phyloP scores from a whole-genome alignment of 1,284 basidiomycete genomes.

The Ustilago shanxiensis region DNA sequence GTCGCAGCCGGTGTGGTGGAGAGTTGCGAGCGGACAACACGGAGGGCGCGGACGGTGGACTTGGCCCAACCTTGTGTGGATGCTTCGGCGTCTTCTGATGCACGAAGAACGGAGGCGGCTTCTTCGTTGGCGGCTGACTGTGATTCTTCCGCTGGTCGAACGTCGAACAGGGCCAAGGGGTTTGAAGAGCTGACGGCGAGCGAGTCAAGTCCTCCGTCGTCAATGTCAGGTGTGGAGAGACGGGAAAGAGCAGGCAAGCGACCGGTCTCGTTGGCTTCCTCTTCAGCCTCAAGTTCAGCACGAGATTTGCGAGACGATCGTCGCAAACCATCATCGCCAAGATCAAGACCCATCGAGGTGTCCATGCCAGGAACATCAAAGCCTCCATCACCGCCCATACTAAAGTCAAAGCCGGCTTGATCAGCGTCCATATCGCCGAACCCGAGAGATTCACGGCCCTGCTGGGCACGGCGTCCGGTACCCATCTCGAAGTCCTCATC shows the following conservation, averaged over 20 bases:
- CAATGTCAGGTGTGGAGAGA: conserved; percentile 73
- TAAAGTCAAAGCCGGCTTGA: conserved; percentile 28
- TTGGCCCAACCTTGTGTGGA: conserved; percentile 79
- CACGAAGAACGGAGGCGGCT: conserved; percentile 71
- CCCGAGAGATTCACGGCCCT: conserved; percentile 38
- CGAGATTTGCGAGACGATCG: conserved; percentile 43
- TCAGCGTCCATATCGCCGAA: conserved; percentile 49
- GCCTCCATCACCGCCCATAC: conserved; percentile 33
- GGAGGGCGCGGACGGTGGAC: conserved; percentile 89
- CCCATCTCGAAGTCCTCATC: conserved; percentile 68
- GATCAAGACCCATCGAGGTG: conserved; percentile 22
- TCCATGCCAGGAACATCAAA: conserved; percentile 43
- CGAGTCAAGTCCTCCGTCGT: conserved; percentile 74
- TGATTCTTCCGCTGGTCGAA: conserved; percentile 71
- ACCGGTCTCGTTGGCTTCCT: conserved; percentile 36
- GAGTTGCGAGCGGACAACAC: conserved; percentile 83
- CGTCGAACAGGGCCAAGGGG: conserved; percentile 85
- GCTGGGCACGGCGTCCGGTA: conserved; percentile 38
- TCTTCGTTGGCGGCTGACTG: conserved; percentile 70
- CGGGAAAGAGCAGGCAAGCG: conserved; percentile 56
- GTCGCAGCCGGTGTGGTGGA: conserved; percentile 65
- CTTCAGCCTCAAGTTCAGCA: conserved; percentile 36
- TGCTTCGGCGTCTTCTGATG: conserved; percentile 71
- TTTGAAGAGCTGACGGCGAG: conserved; percentile 79
- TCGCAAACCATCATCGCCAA: conserved; percentile 46